Evolutionary conservation across 352 stramenopile species (phyloP).

Genomic region (Globisporangium middletonii): DNA sequence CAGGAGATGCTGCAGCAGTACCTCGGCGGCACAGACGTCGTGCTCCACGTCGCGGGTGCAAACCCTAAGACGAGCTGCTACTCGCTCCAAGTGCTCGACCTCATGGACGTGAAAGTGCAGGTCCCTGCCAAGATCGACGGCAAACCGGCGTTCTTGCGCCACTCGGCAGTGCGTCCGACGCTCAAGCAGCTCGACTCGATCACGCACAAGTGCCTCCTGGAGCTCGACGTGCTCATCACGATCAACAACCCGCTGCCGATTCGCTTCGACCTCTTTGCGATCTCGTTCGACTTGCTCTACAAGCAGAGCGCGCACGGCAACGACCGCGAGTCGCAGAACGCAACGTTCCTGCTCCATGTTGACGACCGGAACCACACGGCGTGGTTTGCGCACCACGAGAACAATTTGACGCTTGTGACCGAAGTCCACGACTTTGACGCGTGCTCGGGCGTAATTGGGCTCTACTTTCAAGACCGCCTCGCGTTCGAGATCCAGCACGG

Average conservation of each 20-base stretch:
- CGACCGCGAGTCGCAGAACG: constrained; percentile 1
- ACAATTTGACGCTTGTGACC: constrained; percentile 52
- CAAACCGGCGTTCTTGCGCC: constrained; percentile 57
- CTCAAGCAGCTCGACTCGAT: constrained; percentile 77
- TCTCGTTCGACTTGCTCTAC: constrained; percentile 71
- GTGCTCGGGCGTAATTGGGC: constrained; percentile 54
- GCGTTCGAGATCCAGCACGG: constrained; percentile 64
- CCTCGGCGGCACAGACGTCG: constrained; percentile 52
- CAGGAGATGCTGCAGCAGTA: constrained; percentile 68
- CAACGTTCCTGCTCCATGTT: constrained; percentile 42
- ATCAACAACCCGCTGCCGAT: constrained; percentile 82
- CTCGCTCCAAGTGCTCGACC: constrained; percentile 60
- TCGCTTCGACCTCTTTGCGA: constrained; percentile 57
- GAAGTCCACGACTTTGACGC: constrained; percentile 52
- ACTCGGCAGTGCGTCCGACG: constrained; percentile 47
- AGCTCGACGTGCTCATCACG: constrained; percentile 60
- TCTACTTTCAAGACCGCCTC: constrained; percentile 62
- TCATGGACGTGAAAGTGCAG: constrained; percentile 52
- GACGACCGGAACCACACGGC: constrained; percentile 40
- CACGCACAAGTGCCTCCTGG: constrained; percentile 59
- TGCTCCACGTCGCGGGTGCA: constrained; percentile 45
- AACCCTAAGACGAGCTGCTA: constrained; percentile 51
- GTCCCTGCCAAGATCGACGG: constrained; percentile 69
- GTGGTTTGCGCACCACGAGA: constrained; percentile 59
- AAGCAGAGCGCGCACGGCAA: constrained; percentile 18